phyloP scores from a whole-genome alignment of 495 filamentous ascomycete species.

The Podospora australis region DNA sequence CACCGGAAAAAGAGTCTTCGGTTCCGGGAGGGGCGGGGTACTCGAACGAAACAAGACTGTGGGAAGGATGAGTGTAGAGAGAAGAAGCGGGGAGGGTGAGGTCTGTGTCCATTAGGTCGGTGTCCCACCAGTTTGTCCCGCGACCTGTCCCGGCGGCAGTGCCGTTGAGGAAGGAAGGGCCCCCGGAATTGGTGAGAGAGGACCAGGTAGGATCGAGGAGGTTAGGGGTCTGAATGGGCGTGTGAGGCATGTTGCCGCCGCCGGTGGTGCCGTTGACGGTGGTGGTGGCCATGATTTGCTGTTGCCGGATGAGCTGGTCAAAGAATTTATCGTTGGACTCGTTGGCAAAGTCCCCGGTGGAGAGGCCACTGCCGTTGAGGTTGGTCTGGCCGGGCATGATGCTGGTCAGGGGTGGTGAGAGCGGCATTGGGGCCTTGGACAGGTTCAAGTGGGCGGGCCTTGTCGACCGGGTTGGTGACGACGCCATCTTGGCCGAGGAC shows the following conservation, averaged over 20 bases:
- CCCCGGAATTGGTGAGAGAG: neutral
- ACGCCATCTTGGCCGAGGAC: conserved; percentile 20
- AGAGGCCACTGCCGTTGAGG: neutral
- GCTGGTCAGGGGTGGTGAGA: conserved; percentile 33
- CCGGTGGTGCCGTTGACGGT: neutral
- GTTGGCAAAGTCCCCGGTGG: conserved; percentile 19
- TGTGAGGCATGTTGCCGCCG: conserved; percentile 17
- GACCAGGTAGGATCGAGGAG: conserved; percentile 2
- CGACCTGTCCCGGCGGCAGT: neutral
- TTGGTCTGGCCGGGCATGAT: conserved; percentile 17
- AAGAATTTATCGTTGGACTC: conserved; percentile 36
- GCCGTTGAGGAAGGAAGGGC: neutral
- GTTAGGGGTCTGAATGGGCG: conserved; percentile 29
- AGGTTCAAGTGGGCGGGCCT: conserved; percentile 13
- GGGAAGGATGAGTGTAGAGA: neutral
- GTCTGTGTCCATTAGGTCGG: conserved; percentile 19
- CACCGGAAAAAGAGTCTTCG: conserved; percentile 16
- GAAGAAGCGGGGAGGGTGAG: neutral
- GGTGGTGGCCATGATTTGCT: conserved; percentile 1
- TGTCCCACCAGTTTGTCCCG: conserved; percentile 27
- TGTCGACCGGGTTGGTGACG: conserved; percentile 1
- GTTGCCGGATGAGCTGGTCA: conserved; percentile 11
- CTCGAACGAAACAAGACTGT: conserved; percentile 19
- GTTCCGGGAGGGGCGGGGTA: conserved; percentile 14
- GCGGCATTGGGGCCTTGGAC: conserved; percentile 15